Base-by-base conservation (phyloP, 192 early-diverging fungal genomes). In the Podila minutissima region DNA sequence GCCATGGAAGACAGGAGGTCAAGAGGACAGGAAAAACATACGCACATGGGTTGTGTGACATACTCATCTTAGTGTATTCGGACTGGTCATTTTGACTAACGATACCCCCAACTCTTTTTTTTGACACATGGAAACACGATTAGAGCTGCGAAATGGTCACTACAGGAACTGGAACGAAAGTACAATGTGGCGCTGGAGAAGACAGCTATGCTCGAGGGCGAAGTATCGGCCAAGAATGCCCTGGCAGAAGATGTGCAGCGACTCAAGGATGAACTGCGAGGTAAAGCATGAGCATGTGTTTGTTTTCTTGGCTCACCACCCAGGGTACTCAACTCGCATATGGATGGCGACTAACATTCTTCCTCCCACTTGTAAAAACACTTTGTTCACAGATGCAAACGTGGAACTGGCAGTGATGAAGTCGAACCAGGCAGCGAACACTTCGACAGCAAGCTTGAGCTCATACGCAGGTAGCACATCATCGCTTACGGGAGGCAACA, bases 241-340 rank as follows among this genome's bases (percentile, higher is more conserved):
- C 77, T 95, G 31, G 86, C 86, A 5, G 92, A 92, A 38, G 91
- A 95, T 82, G 90, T 92, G 13, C 94, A 93, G 75, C 82, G 93
- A 77, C 77, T 95, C 31, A 92, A 92, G 74, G 94, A 95, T 64
- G 93, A 95, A 78, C 85, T 95, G 9, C 78, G 83, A 75, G 89
- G 87, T 90, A 84, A 51, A 65, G 29, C 35, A 37, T 8, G 41
- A 46, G 15, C 38, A 4, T 46, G 9, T 62, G 8, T 7, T 31
- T 32, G 6, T 60, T 64, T 41, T 38, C 50, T 62, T 58, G 51
- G 35, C 31, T n/a, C 26, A 70, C n/a, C 1, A 41, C 24, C 35
- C 1, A 28, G 11, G 17, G 24, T 22, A 28, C 11, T n/a, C 24
- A 26, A 31, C 26, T 26, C 28, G 13, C 35, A 31, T 59, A 58